Conservation (phyloP, 2,329 filamentous ascomycete genomes). For the Xylariaceae sp. region DNA sequence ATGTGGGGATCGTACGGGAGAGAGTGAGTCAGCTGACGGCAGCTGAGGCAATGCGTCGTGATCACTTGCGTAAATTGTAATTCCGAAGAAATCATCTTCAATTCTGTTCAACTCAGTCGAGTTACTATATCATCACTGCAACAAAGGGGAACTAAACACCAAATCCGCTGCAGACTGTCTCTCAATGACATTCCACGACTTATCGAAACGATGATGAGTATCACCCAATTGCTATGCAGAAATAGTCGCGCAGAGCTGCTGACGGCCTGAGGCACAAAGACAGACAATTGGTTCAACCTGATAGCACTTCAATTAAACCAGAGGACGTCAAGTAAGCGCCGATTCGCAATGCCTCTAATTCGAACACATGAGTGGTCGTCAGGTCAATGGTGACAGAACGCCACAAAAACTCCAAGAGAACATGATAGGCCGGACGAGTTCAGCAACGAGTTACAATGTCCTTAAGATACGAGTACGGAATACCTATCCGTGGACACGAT, state of each 20-base stretch:
- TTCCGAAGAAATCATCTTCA: background rate
- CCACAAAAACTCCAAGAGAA: background rate
- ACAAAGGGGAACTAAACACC: background rate
- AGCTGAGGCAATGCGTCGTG: background rate
- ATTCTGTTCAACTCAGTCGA: too few relatives aligned
- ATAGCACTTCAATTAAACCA: background rate
- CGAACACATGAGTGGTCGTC: background rate
- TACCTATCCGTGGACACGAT: background rate
- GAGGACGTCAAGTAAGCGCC: background rate
- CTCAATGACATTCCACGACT: background rate
- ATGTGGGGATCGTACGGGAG: too few relatives aligned
- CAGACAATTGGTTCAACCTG: background rate
- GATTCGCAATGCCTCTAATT: background rate
- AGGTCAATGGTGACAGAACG: background rate
- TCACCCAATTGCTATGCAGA: background rate
- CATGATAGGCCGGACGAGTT: background rate
- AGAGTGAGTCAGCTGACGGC: background rate
- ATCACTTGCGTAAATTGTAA: background rate
- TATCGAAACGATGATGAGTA: too few relatives aligned
- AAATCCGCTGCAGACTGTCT: background rate
- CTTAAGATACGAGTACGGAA: background rate
- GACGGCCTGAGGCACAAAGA: too few relatives aligned
- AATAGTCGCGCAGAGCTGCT: background rate
- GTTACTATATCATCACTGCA: background rate
- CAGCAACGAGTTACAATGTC: background rate